Evolutionary conservation across 2,329 filamentous ascomycete species (phyloP).

Genomic region (Ceratocystiopsis minuta): DNA sequence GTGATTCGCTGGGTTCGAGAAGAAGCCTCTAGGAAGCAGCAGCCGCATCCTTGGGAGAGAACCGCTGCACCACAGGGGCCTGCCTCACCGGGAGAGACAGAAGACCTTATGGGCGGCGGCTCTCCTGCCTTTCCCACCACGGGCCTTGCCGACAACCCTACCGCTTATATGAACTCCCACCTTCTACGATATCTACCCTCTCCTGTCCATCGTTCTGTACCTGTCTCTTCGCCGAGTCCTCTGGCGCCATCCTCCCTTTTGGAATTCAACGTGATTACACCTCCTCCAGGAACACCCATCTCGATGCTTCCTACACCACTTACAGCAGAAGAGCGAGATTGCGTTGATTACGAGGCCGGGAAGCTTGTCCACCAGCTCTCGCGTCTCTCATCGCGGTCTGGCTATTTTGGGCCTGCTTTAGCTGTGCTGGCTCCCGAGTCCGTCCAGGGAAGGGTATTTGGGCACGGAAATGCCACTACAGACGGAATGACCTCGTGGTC

Average conservation of each 20-base stretch:
- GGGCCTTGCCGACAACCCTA: not conserved
- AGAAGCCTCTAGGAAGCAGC: not conserved
- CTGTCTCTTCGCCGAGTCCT: conserved; percentile 11
- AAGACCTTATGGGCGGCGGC: not conserved
- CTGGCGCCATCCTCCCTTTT: not conserved
- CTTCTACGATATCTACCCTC: conserved; percentile 21
- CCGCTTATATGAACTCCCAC: not conserved
- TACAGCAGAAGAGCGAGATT: conserved; percentile 16
- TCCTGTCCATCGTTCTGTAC: conserved; percentile 17
- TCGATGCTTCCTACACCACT: conserved; percentile 18
- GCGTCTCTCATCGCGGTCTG: conserved; percentile 24
- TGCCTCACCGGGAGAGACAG: not conserved
- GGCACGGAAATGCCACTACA: not conserved
- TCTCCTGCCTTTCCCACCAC: not conserved
- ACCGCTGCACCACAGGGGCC: too few species aligned
- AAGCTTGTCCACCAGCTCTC: conserved; percentile 27
- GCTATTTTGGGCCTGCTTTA: conserved; percentile 29
- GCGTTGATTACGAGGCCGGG: conserved; percentile 29
- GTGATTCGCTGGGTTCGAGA: conserved; percentile 26
- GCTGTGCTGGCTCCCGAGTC: conserved; percentile 16
- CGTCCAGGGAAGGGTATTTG: not conserved
- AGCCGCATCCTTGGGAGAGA: not conserved
- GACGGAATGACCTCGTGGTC: conserved; percentile 27
- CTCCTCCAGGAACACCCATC: conserved; percentile 21
- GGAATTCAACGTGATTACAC: conserved; percentile 24